phyloP scores from a whole-genome alignment of 179 eudicot species.

The Actinidia arguta region DNA sequence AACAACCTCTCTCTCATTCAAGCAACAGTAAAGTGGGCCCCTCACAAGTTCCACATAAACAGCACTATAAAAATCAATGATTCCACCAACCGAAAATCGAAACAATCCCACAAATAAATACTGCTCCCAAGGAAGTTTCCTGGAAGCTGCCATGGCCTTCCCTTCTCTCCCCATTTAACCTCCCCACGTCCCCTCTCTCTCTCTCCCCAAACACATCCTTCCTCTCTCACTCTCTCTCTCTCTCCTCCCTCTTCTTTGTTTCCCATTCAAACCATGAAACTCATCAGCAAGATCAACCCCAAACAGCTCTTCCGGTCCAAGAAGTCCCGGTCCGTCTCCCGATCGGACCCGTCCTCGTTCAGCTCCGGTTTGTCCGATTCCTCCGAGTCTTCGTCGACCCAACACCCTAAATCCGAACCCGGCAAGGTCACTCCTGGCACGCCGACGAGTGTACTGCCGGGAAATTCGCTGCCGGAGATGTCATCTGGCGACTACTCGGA shows the following conservation, averaged over 20 bases:
- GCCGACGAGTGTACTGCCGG: constrained; percentile 54
- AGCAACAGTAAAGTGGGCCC: no score
- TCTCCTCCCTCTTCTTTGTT: not conserved
- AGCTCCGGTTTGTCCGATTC: constrained; percentile 35
- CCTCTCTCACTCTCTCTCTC: constrained; percentile 6
- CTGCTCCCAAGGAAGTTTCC: constrained; percentile 52
- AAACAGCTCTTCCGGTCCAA: constrained; percentile 45
- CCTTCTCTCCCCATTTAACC: constrained; percentile 17
- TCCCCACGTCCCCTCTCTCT: constrained; percentile 18
- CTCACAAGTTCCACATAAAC: no score
- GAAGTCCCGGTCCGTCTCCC: constrained; percentile 50
- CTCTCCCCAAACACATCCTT: constrained; percentile 13
- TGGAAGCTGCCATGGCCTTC: constrained; percentile 50
- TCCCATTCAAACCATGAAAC: constrained; percentile 38
- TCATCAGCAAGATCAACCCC: constrained; percentile 41
- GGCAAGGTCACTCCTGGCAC: constrained; percentile 45
- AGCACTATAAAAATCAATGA: no score
- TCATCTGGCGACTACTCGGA: constrained; percentile 22
- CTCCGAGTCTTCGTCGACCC: constrained; percentile 29
- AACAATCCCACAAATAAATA: not conserved
- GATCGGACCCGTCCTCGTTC: constrained; percentile 53
- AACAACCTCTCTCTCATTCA: no score
- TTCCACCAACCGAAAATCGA: not conserved
- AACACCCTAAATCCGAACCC: not conserved
- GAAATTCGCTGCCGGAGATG: not conserved